Percentiles rank a stretch among this genome's conserved stretches.
phyloP scores from a whole-genome alignment of 164 flowering plant genomes.

The Kalanchoe fedtschenkoi region DNA sequence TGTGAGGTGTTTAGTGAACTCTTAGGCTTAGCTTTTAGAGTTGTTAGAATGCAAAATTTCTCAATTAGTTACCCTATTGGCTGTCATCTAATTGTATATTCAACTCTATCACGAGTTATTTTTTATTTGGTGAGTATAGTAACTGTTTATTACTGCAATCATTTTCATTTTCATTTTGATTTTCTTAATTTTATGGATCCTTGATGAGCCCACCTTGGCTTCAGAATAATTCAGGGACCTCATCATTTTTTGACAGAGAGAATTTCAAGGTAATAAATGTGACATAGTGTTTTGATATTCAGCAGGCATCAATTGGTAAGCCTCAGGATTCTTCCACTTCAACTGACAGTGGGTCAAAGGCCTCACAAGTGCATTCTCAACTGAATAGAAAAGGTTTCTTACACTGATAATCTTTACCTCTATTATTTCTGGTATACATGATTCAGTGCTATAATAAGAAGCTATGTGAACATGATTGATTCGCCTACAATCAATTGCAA shows the following conservation, averaged over 20 bases:
- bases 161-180: neutral
- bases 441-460: neutral
- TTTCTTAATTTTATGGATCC: neutral
- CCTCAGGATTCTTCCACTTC: constrained; percentile 34
- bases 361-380: constrained; percentile 34
- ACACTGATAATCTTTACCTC: neutral
- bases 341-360: constrained; percentile 39
- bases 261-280: neutral
- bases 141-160: neutral
- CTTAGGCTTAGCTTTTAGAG: no score
- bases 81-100: neutral
- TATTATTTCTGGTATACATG: neutral
- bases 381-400: constrained; percentile 42
- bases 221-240: neutral
- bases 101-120: neutral
- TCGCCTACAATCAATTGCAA: neutral
- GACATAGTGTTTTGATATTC: constrained; percentile 1
- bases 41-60: no score
- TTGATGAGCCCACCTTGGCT: neutral
- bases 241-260: neutral
- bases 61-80: neutral
- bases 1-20: neutral
- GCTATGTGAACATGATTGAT: no score
- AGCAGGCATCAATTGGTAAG: constrained; percentile 41
- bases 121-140: neutral